Base-by-base conservation (phyloP, 2,329 filamentous ascomycete species). In the Trichophyton benhamiae region DNA sequence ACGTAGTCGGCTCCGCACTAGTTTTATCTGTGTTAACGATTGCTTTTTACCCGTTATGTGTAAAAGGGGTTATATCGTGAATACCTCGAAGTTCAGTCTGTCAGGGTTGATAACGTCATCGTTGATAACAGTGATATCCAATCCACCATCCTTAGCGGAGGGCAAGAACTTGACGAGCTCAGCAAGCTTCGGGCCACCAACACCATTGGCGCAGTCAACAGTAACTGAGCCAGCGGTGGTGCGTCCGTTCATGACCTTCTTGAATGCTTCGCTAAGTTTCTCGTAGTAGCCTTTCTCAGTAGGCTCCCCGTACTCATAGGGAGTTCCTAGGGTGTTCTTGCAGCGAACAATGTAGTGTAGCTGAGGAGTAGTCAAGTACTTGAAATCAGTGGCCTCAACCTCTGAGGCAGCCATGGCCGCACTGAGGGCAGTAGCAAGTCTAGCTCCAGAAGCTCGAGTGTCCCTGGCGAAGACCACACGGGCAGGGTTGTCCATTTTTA, bases 121-220 rank as follows among this genome's bases (percentile, higher is more conserved):
- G 69, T 97, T 97, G 75, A 92, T 83, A 59, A 97, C 83, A 73
- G 87, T 89, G 76, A 95, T 87, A 61, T 95, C 84, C 60, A 96
- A 77, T 22, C 83, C 83, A 57, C 86, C 85, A 69, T 87, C 83
- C 61, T 79, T 76, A 42, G 84, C 82, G 64, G 82, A 77, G 61
- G 88, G 87, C 59, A 97, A 79, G 69, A 88, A 82, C 74, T 96
- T 96, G 69, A 96, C 81, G 65, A 97, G 80, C 74, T 96, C 89
- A 64, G 80, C 80, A 67, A 99, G 78, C 78, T 96, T 96, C 46
- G 92, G 91, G 2, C 90, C 94, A 68, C 94, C 94, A 63, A 99
- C 91, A 69, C 94, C 94, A 70, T 99, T 99, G 69, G 94, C 94
- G 73, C 92, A 96, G 75, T 99, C 94, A 13, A 99, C 90, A 5